Percentiles rank a stretch among this genome's conserved stretches.
phyloP scores from a whole-genome alignment of 768 basidiomycete genomes.

The Mycena rebaudengoi region DNA sequence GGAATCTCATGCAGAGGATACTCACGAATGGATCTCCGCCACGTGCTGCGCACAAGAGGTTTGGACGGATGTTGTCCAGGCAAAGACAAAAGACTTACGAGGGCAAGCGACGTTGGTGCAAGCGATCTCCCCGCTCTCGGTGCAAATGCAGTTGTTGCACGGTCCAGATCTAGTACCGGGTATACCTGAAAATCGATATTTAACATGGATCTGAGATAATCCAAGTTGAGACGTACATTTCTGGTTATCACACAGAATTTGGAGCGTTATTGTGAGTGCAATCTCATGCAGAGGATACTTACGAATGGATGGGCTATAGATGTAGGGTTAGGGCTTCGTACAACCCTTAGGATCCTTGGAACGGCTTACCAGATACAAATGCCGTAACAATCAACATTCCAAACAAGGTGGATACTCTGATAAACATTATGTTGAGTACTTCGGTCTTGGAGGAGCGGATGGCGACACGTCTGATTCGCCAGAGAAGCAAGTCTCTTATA shows the following conservation, averaged over 20 bases:
- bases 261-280: not conserved
- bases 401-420: conserved; percentile 9
- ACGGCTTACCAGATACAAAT: conserved; percentile 7
- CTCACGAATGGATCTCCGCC: conserved; percentile 2
- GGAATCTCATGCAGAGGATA: not conserved
- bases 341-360: not conserved
- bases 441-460: not conserved
- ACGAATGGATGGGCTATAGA: not conserved
- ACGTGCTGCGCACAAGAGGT: not conserved
- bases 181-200: conserved; percentile 4
- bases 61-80: conserved; percentile 1
- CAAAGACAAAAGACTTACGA: conserved; percentile 5
- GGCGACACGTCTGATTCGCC: not conserved
- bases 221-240: conserved; percentile 1
- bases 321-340: not conserved
- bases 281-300: conserved; percentile 1
- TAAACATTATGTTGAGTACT: conserved; percentile 1
- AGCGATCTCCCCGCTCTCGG: conserved; percentile 1
- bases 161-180: conserved; percentile 8
- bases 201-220: not conserved
- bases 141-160: conserved; percentile 13
- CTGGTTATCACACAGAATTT: conserved; percentile 5
- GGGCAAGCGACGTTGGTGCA: conserved; percentile 9
- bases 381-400: conserved; percentile 5
- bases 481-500: not conserved